Base-by-base conservation (phyloP, 1,284 basidiomycete species). In the Moesziomyces antarcticus region DNA sequence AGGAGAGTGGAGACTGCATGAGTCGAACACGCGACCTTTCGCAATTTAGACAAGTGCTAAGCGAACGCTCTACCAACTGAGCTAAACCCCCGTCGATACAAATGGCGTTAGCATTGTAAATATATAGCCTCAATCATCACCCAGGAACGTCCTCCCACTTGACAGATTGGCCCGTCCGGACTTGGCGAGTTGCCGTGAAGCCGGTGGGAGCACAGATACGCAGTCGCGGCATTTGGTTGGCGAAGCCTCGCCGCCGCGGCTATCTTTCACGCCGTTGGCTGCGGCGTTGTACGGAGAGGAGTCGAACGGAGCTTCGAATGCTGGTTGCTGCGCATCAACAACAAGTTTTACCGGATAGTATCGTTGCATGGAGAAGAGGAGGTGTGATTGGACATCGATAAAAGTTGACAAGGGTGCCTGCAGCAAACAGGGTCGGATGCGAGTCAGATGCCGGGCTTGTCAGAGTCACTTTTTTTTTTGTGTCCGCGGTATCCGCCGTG, bases 21-120 rank as follows among this genome's bases (percentile, higher is more conserved):
- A 73, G 65, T 73, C 71, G 71, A 73, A 73, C 71, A 73, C 71
- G 71, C 71, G 71, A 69, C 71, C 65, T 69, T 73, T 73, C 71
- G 66, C 71, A 73, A 20, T 18, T 64, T 67, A 67, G 64, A 62
- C 59, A 54, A 45, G n/a, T 74, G 72, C 72, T 74, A 74, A 74
- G 72, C 72, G 72, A 74, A 74, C 63, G 67, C 72, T 75, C 72
- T 75, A 71, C 72, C 72, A 75, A 75, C 72, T 75, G 72, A 75
- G 72, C 72, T 71, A 74, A 74, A 74, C 60, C 72, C 72, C 72
- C 72, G 2, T 14, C 9, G 10, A 44, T 40, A 18, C 5, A 0
- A 0, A 20, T n/a, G 1, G 3, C 1, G 1, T 1, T 0, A 3
- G 6, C 10, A 52, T 60, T 56, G 52, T 30, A 20, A 46, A 9